Evolutionary conservation across 2,329 filamentous ascomycete genomes (phyloP), one percentile per base, ranked within the genome.

Genomic region (Aspergillus uvarum): DNA sequence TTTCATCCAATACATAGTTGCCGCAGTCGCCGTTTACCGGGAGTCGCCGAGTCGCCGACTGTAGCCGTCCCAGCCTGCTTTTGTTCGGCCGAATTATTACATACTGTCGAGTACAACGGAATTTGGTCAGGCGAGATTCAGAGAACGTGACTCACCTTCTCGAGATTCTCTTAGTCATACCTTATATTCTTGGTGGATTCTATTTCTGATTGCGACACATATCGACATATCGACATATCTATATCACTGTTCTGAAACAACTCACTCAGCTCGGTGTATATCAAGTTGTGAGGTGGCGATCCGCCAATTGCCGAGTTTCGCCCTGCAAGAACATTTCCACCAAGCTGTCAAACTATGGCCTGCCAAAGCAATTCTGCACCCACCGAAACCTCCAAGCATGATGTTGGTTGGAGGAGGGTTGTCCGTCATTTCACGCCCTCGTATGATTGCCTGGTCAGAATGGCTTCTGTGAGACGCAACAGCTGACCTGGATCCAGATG

Each of bases 361-460:
- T 11, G 47, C 22, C 26, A n/a, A 24, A 29, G 56, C 14, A 4
- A 12, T 7, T 26, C 48, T 3, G 16, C 32, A 4, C 38, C 38
- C 44, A 3, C 11, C 10, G 24, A 58, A 19, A 21, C 51, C 19
- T 57, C 81, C 12, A 74, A 75, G 60, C 69, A 75, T 63, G 72
- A 77, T 24, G 56, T 66, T 10, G 75, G 74, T 19, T 77, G 74
- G 75, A 69, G 75, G 19, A 63, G 67, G 49, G 63, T 77, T 8
- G 71, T 77, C n/a, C 72, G 73, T 19, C 75, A 77, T 54, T 77
- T 77, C 54, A 75, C 74, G 0, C 76, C 76, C 7, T 90, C 72
- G 65, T 80, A 67, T 10, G 55, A 16, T 31, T 2, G 26, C 26
- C 26, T 10, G 10, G 6, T 12, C 19, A 6, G 21, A 5, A 35